Evolutionary conservation across 192 early-diverging fungal genomes (phyloP).

Genomic region (Coemansia sp.): DNA sequence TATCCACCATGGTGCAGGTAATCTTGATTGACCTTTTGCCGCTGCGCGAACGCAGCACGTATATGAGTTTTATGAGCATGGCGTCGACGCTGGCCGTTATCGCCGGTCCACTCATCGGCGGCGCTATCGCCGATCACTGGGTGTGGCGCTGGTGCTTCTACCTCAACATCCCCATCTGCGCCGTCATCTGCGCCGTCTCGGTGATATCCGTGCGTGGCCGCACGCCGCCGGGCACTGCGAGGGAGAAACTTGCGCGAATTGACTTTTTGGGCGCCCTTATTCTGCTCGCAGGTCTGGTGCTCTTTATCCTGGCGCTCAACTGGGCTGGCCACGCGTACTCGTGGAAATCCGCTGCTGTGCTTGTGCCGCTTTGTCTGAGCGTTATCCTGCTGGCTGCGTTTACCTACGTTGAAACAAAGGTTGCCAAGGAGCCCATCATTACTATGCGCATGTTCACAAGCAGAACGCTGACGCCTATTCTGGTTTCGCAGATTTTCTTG

Average conservation of each 20-base stretch:
- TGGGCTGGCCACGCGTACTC: constrained; percentile 67
- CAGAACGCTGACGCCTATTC: constrained; percentile 10
- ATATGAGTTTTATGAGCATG: constrained; percentile 56
- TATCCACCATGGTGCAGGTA: constrained; percentile 60
- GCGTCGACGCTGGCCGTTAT: constrained; percentile 56
- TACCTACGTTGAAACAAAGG: constrained; percentile 56
- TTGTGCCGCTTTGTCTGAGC: constrained; percentile 50
- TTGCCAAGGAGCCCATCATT: constrained; percentile 72
- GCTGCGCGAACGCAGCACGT: constrained; percentile 57
- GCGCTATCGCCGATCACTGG: constrained; percentile 54
- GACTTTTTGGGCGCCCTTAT: constrained; percentile 62
- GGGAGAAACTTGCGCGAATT: constrained; percentile 57
- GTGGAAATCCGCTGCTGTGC: constrained; percentile 61
- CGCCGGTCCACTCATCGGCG: constrained; percentile 55
- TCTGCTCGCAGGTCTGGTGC: constrained; percentile 55
- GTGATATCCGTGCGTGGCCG: constrained; percentile 9
- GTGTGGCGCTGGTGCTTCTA: constrained; percentile 59
- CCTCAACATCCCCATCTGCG: constrained; percentile 50
- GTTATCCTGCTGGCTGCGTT: constrained; percentile 52
- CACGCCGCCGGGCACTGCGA: constrained; percentile 12
- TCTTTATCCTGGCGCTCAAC: constrained; percentile 67
- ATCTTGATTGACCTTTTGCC: constrained; percentile 65
- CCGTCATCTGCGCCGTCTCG: constrained; percentile 39
- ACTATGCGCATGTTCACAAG: constrained; percentile 51
- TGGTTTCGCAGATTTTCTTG: constrained; percentile 25